These are phyloP conservation scores for Diaporthe vexans DNA, from an alignment of 2,329 filamentous ascomycete species.

Conservation along the genomic window DNA sequence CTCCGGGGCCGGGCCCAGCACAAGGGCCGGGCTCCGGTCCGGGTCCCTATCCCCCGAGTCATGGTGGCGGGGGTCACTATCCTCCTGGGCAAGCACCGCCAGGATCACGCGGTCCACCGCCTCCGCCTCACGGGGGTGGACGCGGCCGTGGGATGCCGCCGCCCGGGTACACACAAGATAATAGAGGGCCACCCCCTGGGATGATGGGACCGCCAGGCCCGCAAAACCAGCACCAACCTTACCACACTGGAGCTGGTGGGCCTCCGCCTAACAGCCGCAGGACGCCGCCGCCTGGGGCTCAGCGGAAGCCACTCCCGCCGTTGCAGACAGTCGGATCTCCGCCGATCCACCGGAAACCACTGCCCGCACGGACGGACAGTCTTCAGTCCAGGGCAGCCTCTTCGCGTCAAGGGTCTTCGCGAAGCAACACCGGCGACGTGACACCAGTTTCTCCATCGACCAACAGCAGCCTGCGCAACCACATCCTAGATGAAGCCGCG, in stretches of 20 bases:
- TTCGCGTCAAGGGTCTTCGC: constrained; percentile 44
- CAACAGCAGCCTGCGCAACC: constrained; percentile 55
- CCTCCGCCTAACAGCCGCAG: constrained; percentile 30
- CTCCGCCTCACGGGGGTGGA: constrained; percentile 43
- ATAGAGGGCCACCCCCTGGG: constrained; percentile 36
- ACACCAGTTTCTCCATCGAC: constrained; percentile 55
- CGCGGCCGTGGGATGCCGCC: constrained; percentile 44
- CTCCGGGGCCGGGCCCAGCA: constrained; percentile 49
- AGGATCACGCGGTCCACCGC: constrained; percentile 46
- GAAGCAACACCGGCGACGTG: constrained; percentile 54
- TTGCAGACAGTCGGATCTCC: constrained; percentile 49
- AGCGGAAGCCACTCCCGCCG: constrained; percentile 35
- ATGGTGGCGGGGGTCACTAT: constrained; percentile 43
- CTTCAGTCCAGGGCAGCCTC: constrained; percentile 35
- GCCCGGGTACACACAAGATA: constrained; percentile 41
- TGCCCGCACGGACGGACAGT: constrained; percentile 55
- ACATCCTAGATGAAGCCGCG: constrained; percentile 62
- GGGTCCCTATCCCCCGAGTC: constrained; percentile 45
- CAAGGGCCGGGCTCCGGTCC: constrained; percentile 46
- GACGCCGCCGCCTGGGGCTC: constrained; percentile 37
- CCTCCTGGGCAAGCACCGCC: constrained; percentile 37
- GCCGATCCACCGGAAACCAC: constrained; percentile 65
- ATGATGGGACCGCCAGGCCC: constrained; percentile 32
- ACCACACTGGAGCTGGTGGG: constrained; percentile 27
- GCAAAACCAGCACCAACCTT: constrained; percentile 32